These are phyloP conservation scores for Tetrapisispora namnaoensis DNA, from an alignment of 805 yeast genomes.

Conservation along the genomic window DNA sequence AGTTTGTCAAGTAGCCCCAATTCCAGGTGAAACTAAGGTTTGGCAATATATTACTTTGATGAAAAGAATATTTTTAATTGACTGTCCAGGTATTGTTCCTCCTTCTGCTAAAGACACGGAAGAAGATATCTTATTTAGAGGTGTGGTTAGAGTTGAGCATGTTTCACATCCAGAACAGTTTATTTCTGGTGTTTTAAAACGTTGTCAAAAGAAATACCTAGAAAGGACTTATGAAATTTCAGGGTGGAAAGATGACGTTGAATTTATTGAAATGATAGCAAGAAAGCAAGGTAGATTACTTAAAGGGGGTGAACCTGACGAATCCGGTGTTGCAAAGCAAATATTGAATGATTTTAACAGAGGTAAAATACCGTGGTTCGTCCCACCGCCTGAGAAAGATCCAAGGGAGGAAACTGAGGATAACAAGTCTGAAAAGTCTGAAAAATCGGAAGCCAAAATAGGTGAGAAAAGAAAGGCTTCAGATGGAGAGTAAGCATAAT, in stretches of 20 bases:
- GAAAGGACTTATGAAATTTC: conserved; percentile 92
- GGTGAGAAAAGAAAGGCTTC: not conserved
- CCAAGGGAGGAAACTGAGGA: conserved; percentile 33
- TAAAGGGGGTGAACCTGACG: conserved; percentile 98
- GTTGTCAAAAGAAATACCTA: conserved; percentile 81
- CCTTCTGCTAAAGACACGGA: conserved; percentile 85
- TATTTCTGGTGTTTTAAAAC: conserved; percentile 73
- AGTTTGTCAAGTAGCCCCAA: conserved; percentile 95
- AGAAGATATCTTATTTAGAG: conserved; percentile 86
- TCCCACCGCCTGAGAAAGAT: conserved; percentile 76
- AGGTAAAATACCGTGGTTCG: conserved; percentile 97
- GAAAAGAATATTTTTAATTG: conserved; percentile 91
- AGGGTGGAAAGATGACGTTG: conserved; percentile 75
- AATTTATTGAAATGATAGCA: conserved; percentile 83
- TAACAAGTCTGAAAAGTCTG: not conserved
- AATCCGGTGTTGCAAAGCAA: conserved; percentile 81
- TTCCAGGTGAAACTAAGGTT: conserved; percentile 97
- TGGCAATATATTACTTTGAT: conserved; percentile 98
- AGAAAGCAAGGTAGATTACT: conserved; percentile 85
- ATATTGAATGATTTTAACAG: conserved; percentile 90
- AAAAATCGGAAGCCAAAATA: not conserved
- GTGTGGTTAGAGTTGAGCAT: conserved; percentile 98
- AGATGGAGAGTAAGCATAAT: not conserved
- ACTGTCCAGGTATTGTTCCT: conserved; percentile 98
- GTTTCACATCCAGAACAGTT: conserved; percentile 93